Conservation (phyloP, 2,329 filamentous ascomycete genomes). For the Teratosphaeria nubilosa region DNA sequence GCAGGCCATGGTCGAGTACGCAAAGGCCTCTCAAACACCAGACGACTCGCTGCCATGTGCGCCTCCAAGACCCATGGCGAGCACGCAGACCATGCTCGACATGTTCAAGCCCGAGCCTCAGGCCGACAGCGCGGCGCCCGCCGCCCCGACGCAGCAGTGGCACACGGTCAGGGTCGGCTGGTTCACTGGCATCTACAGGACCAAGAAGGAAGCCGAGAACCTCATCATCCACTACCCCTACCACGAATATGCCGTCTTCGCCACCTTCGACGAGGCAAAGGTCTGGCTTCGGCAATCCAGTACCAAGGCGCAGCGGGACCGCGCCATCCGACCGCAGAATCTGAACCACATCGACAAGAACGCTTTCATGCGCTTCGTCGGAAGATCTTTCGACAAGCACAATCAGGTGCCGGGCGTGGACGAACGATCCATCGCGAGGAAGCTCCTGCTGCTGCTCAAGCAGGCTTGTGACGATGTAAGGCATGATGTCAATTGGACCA, state of each 20-base stretch:
- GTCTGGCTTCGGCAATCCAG: neutral
- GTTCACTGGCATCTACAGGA: constrained; percentile 2
- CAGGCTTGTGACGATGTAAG: neutral
- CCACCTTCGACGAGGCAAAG: neutral
- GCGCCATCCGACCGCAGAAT: neutral
- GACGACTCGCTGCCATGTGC: neutral
- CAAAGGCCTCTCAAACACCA: neutral
- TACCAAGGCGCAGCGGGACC: neutral
- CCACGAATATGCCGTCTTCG: neutral
- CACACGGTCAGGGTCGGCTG: constrained; percentile 3
- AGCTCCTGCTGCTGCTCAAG: constrained; percentile 1
- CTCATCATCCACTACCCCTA: constrained; percentile 2
- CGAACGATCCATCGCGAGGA: neutral
- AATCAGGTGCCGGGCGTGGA: constrained; percentile 1
- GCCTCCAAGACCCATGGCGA: neutral
- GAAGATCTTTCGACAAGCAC: neutral
- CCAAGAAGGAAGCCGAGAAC: neutral
- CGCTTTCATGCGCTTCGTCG: constrained; percentile 1
- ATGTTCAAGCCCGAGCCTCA: neutral
- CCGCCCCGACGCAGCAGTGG: neutral
- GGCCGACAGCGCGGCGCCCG: neutral
- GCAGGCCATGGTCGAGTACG: neutral
- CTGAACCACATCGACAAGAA: neutral
- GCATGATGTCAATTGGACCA: constrained; percentile 1
- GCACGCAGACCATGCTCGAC: neutral